These are phyloP conservation scores for Dispira parvispora DNA, from an alignment of 192 early-diverging fungal species.

Conservation along the genomic window DNA sequence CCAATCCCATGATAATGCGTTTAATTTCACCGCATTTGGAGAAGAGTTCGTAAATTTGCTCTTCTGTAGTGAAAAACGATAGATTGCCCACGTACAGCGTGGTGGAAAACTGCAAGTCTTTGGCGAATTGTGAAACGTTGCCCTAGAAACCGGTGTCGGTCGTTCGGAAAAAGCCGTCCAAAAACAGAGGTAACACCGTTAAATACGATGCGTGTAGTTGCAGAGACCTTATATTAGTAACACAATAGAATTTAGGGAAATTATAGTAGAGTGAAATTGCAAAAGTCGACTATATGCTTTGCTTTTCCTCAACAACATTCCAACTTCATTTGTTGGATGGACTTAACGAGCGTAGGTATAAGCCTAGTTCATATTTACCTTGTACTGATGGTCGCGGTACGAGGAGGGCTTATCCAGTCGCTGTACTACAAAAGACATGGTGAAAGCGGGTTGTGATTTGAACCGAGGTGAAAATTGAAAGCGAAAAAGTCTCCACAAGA, in stretches of 20 bases:
- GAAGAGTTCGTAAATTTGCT: slow-evolving; percentile 94
- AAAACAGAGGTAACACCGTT: too few relatives aligned
- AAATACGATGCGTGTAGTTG: too few relatives aligned
- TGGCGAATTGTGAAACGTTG: slow-evolving; percentile 15
- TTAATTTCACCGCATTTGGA: slow-evolving; percentile 94
- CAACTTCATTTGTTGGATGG: slow-evolving; percentile 18
- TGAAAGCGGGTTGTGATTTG: background rate
- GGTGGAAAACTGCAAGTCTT: slow-evolving; percentile 29
- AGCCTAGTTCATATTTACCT: slow-evolving; percentile 17
- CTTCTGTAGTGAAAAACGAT: slow-evolving; percentile 95
- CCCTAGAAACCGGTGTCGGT: too few relatives aligned
- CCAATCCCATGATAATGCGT: slow-evolving; percentile 97
- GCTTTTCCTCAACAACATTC: background rate
- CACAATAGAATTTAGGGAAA: background rate
- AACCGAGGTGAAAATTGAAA: too few relatives aligned
- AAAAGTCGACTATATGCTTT: background rate
- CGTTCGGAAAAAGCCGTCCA: too few relatives aligned
- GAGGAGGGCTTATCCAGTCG: slow-evolving; percentile 62
- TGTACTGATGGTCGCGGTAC: slow-evolving; percentile 74
- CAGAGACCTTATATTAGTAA: background rate
- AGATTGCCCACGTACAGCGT: slow-evolving; percentile 96
- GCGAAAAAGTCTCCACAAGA: too few relatives aligned
- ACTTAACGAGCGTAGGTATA: background rate
- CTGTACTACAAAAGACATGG: slow-evolving; percentile 44
- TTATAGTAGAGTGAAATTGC: background rate